Evolutionary conservation across 2,329 filamentous ascomycete genomes (phyloP), one percentile per base, ranked within the genome.

Genomic region (Tolypocladium paradoxum): DNA sequence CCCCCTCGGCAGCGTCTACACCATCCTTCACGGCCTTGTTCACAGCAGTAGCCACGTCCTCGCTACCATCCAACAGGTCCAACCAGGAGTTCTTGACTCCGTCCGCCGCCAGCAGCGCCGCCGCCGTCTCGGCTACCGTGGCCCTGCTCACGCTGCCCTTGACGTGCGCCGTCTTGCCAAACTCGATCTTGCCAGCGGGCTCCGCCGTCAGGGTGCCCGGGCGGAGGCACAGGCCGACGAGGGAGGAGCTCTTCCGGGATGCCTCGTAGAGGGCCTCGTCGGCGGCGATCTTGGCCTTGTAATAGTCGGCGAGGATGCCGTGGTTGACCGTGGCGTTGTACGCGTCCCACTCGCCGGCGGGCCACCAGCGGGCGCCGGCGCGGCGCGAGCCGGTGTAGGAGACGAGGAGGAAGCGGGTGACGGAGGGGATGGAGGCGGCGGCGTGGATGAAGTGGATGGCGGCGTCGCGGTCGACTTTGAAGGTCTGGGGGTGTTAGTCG

Each of bases 371-470:
- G 1, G 82, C 77, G 33, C 69, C 69, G 6, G 56, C 53, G 29
- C 76, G 72, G 27, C 84, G 76, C 20, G 79, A 78, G 54, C 73
- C 73, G 12, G 80, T 65, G 58, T 84, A 84, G 0, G 82, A 85
- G 51, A 88, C 72, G 59, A 87, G 76, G 49, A 88, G 73, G 68
- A 86, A 87, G 55, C 81, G 78, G 3, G 70, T 79, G 56, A 86
- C 71, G 22, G 70, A 68, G 0, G 80, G 75, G 0, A 75, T 74
- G 8, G 75, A 65, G 22, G 78, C 76, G 0, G 82, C 75, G 6
- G 83, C 82, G 49, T 76, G 74, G 68, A 85, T 78, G 63, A 83
- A 82, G 63, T 81, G 73, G 45, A 77, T 76, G 11, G 82, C 83
- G 3, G 83, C 84, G 60, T 87, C 82, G 40, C 78, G 73, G 65